These are phyloP conservation scores for Isoetes engelmannii DNA, from an alignment of 83 land plant genomes.

Conservation along the genomic window DNA sequence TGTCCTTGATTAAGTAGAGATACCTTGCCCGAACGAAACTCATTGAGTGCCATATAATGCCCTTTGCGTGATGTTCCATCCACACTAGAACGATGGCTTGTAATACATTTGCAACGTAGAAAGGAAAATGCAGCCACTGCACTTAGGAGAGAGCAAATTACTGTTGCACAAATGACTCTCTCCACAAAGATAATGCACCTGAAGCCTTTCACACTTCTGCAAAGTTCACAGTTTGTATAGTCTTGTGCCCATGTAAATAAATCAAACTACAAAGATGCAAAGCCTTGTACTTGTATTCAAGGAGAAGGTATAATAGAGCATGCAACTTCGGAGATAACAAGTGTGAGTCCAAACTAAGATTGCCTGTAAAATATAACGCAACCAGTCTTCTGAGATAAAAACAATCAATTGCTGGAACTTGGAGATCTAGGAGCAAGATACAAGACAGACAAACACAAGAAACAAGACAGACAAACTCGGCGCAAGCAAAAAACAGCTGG, in stretches of 20 bases:
- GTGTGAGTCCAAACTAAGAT: too few species aligned
- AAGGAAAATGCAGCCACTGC: slow-evolving; percentile 30
- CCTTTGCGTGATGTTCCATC: slow-evolving; percentile 36
- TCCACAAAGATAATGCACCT: slow-evolving; percentile 90
- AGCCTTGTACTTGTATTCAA: too few species aligned
- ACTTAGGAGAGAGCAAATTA: slow-evolving; percentile 47
- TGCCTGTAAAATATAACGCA: too few species aligned
- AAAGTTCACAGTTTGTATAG: neutral
- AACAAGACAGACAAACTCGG: too few species aligned
- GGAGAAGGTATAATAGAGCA: too few species aligned
- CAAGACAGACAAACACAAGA: too few species aligned
- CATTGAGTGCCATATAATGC: slow-evolving; percentile 15
- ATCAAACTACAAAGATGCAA: too few species aligned
- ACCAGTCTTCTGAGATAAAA: too few species aligned
- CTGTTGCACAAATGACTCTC: slow-evolving; percentile 61
- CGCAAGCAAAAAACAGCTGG: too few species aligned
- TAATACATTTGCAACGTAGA: slow-evolving; percentile 66
- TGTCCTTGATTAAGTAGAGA: neutral
- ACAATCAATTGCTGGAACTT: too few species aligned
- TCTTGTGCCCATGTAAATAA: neutral
- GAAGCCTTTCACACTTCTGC: slow-evolving; percentile 8
- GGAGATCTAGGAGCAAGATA: too few species aligned
- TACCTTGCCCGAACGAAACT: slow-evolving; percentile 31
- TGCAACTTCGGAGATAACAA: too few species aligned
- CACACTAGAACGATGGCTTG: slow-evolving; percentile 55